These are phyloP conservation scores for Harrya chromipes DNA, from an alignment of 768 basidiomycete species.

Conservation along the genomic window DNA sequence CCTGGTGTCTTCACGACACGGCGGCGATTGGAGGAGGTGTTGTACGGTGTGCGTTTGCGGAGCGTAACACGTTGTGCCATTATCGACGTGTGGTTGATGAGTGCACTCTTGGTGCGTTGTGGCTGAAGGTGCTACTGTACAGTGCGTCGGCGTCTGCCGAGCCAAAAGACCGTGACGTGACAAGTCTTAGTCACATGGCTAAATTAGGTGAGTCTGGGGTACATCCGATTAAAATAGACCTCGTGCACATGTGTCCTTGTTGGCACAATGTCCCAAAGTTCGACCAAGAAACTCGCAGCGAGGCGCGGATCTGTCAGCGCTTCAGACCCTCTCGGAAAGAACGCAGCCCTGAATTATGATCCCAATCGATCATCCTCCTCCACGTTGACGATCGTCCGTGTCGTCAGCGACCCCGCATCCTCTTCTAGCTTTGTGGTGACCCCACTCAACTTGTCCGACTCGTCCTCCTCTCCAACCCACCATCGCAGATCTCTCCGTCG, in stretches of 20 bases:
- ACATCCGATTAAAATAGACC: background rate
- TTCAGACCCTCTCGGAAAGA: constrained; percentile 61
- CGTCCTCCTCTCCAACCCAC: constrained; percentile 23
- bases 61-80: constrained; percentile 99
- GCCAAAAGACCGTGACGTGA: background rate
- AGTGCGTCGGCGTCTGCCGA: constrained; percentile 19
- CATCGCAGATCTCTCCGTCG: constrained; percentile 33
- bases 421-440: constrained; percentile 14
- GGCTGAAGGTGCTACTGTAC: constrained; percentile 25
- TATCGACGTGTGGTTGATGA: constrained; percentile 16
- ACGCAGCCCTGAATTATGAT: constrained; percentile 50
- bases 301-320: constrained; percentile 71
- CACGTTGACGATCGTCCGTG: constrained; percentile 73
- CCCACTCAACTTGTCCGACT: constrained; percentile 26
- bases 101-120: constrained; percentile 3
- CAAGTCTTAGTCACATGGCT: background rate
- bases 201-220: background rate
- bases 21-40: constrained; percentile 95
- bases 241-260: too few species aligned
- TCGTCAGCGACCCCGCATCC: constrained; percentile 36
- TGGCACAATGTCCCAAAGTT: constrained; percentile 17
- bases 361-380: constrained; percentile 55
- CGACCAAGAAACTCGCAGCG: constrained; percentile 38
- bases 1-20: constrained; percentile 98
- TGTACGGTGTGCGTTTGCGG: constrained; percentile 97